Base-by-base conservation (phyloP, 1,284 basidiomycete genomes). In the Xanthoconium separans region DNA sequence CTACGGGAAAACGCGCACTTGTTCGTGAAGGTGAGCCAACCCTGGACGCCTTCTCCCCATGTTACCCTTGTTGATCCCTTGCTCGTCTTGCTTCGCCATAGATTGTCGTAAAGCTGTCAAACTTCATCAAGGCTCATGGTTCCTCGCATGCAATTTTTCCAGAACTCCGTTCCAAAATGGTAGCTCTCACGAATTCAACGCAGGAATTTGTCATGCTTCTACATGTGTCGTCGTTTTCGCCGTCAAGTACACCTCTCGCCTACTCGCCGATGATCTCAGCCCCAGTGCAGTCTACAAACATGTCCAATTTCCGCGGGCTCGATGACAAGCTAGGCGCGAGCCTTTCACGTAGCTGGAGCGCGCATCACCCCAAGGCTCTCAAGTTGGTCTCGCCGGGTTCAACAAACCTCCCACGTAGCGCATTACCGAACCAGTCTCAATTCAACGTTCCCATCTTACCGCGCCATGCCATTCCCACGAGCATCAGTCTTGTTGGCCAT, bases 121-220 rank as follows among this genome's bases (percentile, higher is more conserved):
- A 79, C 61, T 73, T 80, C 15, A 77, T 89, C 61, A 89, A 87
- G 72, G 74, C 74, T 11, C 76, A 84, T 58, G 79, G 80, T 50
- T 74, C 76, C 44, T 72, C 78, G 9, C 79, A 80, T 58, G 71
- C 76, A 15, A 74, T 86, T n/a, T 80, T 86, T 16, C 69, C 81
- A 16, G 71, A 75, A 39, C 72, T 91, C 47, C 80, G 86, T 52
- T 78, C 74, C 47, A 83, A 84, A 64, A 84, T 91, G 74, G 80
- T 86, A 47, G 80, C 81, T 57, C 77, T 92, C 55, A 88, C 85
- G 39, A 87, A 89, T 60, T 80, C 85, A 27, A 89, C 89, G 10
- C 85, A 91, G 68, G 87, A 88, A 65, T 86, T 90, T 60, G 82
- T 87, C 48, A 87, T 89, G 63, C 76, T 92, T 47, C 72, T 91